Evolutionary conservation across 1,284 basidiomycete species (phyloP).

Genomic region (Sanghuangporus baumii): DNA sequence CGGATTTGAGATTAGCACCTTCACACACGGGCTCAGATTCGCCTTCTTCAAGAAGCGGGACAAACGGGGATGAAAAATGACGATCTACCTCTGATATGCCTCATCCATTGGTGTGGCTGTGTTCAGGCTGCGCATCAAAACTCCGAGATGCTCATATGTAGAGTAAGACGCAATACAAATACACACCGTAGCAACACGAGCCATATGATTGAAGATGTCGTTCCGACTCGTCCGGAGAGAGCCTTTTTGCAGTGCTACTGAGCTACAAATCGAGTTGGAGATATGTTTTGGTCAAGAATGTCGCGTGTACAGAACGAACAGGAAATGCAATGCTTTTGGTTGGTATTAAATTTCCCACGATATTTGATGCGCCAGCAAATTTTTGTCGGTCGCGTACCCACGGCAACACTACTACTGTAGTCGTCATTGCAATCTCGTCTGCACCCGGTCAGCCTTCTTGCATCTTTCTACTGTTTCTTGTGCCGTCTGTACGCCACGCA

Average conservation of each 20-base stretch:
- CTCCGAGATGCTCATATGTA: neutral
- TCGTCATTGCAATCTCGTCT: neutral
- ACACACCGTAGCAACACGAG: neutral
- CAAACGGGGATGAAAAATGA: neutral
- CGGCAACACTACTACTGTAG: too few species aligned
- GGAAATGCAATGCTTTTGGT: neutral
- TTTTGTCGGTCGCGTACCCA: too few species aligned
- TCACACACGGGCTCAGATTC: neutral
- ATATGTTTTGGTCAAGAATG: neutral
- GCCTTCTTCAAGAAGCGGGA: neutral
- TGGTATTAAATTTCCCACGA: too few species aligned
- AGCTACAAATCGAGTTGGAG: neutral
- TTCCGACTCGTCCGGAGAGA: neutral
- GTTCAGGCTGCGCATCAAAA: neutral
- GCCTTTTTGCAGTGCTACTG: neutral
- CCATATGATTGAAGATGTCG: neutral
- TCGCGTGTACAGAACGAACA: neutral
- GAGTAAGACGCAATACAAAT: neutral
- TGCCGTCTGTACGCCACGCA: neutral
- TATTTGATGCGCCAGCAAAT: too few species aligned
- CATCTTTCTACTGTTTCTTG: neutral
- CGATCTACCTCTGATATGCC: constrained; percentile 1
- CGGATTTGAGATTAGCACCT: neutral
- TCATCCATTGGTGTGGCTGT: neutral
- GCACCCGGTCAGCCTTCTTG: neutral